These are phyloP conservation scores for Fusarium pininemorale DNA, from an alignment of 2,329 filamentous ascomycete species.

Conservation along the genomic window DNA sequence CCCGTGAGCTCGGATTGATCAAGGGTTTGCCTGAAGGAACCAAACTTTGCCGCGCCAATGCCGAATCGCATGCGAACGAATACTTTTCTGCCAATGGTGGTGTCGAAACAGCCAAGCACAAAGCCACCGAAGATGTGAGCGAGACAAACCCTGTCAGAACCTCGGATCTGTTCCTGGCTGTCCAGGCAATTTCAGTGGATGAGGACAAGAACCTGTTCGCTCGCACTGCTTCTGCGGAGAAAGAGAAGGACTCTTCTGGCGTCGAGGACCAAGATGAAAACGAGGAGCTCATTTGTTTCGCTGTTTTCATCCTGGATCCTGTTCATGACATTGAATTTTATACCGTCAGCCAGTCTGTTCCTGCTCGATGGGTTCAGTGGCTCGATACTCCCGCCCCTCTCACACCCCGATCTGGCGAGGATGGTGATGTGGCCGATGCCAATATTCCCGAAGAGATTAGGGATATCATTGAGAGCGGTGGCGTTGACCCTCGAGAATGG, in stretches of 20 bases:
- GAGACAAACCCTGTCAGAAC: constrained; percentile 90
- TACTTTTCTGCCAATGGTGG: constrained; percentile 84
- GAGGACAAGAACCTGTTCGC: constrained; percentile 75
- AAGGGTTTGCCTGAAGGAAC: constrained; percentile 86
- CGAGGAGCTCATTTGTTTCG: constrained; percentile 76
- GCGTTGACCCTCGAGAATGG: constrained; percentile 95
- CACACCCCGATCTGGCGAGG: constrained; percentile 62
- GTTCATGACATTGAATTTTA: constrained; percentile 90
- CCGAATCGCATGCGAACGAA: constrained; percentile 86
- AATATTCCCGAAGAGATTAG: constrained; percentile 81
- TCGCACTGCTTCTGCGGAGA: constrained; percentile 60
- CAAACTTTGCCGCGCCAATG: constrained; percentile 88
- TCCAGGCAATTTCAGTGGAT: constrained; percentile 82
- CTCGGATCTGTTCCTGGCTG: constrained; percentile 93
- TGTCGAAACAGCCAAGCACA: constrained; percentile 79
- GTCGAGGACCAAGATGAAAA: constrained; percentile 61
- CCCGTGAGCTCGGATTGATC: constrained; percentile 81
- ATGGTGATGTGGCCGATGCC: constrained; percentile 52
- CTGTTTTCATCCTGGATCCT: constrained; percentile 84
- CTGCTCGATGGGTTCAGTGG: constrained; percentile 89
- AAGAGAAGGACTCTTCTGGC: constrained; percentile 63
- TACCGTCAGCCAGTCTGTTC: constrained; percentile 83
- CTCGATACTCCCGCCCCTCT: constrained; percentile 77
- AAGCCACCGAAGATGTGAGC: constrained; percentile 80
- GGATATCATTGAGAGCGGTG: constrained; percentile 79